Evolutionary conservation across 2,329 filamentous ascomycete genomes (phyloP).

Genomic region (Cytospora piceicola): DNA sequence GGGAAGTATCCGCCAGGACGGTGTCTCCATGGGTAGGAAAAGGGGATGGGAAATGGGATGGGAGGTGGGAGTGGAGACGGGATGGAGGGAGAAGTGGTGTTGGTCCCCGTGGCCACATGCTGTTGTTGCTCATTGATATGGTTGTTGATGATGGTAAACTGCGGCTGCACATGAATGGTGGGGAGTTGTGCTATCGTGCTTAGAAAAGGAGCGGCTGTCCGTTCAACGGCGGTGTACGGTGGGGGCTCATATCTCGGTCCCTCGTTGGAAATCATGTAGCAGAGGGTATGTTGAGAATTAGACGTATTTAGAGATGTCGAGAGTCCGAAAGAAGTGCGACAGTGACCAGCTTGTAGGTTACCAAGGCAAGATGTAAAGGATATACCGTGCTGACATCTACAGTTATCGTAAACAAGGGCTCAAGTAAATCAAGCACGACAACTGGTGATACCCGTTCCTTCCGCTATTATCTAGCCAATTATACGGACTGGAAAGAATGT

Average conservation of each 20-base stretch:
- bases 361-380: no score
- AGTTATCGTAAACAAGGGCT: no score
- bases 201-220: not conserved
- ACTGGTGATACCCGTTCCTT: no score
- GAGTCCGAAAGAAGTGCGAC: no score
- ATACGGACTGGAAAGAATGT: not conserved
- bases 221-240: not conserved
- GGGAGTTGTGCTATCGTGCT: not conserved
- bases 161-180: not conserved
- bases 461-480: no score
- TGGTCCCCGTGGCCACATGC: not conserved
- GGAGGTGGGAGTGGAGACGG: not conserved
- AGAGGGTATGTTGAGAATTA: not conserved
- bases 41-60: not conserved
- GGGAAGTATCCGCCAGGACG: not conserved
- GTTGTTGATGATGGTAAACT: not conserved
- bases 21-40: not conserved
- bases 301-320: no score
- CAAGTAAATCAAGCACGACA: not conserved
- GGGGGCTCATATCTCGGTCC: not conserved
- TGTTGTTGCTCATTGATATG: not conserved
- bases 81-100: not conserved
- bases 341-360: no score
- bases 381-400: no score
- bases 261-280: not conserved